Evolutionary conservation across 495 filamentous ascomycete species (phyloP).

Genomic region (Parachaetomium inaequale): DNA sequence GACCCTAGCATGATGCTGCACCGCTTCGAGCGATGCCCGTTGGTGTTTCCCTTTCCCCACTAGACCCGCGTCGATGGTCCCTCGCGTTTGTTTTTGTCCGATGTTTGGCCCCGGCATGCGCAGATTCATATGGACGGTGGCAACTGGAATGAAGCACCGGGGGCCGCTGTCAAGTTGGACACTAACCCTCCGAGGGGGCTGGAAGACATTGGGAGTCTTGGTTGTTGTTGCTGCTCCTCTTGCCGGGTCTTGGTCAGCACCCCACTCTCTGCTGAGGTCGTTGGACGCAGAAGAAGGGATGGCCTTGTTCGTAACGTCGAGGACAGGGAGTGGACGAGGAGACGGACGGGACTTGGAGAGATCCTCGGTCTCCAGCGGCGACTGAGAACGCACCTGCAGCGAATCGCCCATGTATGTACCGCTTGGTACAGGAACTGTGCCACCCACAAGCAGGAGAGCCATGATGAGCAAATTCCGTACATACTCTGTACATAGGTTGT

Average conservation of each 20-base stretch:
- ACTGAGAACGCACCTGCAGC: slow-evolving; percentile 49
- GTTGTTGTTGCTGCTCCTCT: background rate
- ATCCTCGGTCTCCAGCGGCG: slow-evolving; percentile 33
- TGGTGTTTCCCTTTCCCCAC: slow-evolving; percentile 30
- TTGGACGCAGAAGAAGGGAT: slow-evolving; percentile 34
- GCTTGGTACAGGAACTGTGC: slow-evolving; percentile 25
- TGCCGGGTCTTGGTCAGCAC: slow-evolving; percentile 34
- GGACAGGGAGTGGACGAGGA: slow-evolving; percentile 15
- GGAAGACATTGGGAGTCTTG: background rate
- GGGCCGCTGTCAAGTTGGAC: background rate
- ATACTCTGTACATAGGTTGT: background rate
- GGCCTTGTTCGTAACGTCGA: slow-evolving; percentile 34
- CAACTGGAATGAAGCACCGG: slow-evolving; percentile 27
- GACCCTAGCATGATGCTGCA: slow-evolving; percentile 42
- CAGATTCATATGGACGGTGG: slow-evolving; percentile 37
- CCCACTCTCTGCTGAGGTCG: slow-evolving; percentile 21
- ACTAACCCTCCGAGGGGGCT: background rate
- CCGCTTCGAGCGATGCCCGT: slow-evolving; percentile 17
- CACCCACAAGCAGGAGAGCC: background rate
- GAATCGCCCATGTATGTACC: slow-evolving; percentile 30
- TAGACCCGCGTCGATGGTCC: slow-evolving; percentile 12
- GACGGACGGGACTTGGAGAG: background rate
- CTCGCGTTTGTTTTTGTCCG: slow-evolving; percentile 33
- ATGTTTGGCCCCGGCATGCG: slow-evolving; percentile 25
- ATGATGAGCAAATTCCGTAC: background rate